Base-by-base conservation (phyloP, 345 rosid species). In the Angophora floribunda region DNA sequence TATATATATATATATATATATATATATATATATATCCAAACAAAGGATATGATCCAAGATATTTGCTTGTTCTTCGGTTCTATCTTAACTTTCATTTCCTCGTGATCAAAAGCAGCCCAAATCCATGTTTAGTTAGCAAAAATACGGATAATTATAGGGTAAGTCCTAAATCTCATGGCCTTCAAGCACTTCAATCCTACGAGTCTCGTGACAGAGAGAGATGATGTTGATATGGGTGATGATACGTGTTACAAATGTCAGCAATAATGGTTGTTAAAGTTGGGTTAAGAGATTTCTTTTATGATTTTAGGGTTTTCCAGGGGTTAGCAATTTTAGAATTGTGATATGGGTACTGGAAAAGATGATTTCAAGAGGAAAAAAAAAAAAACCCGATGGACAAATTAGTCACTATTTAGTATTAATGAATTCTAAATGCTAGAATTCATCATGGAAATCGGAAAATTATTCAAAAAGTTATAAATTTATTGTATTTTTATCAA, bases 381-480 rank as follows among this genome's bases (percentile, higher is more conserved):
- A 13, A 15, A 1, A 6, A 1, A 63, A 17, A 36, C 70, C 0
- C 19, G 13, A 63, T 63, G 75, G 36, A n/a, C 36, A 0, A 63
- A 63, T 36, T n/a, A n/a, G 41, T 63, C n/a, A 15, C 75, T 36
- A 11, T 0, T 13, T 0, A 1, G 36, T 28, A 63, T 28, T 15
- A 13, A n/a, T n/a, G 15, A 36, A 9, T 7, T 5, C 75, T 3
- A 12, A 6, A 63, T 63, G 36, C 6, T 26, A 28, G 36, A n/a
- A 15, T 1, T n/a, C 36, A 16, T 1, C 19, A n/a, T 63, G 36
- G 4, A n/a, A 63, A 55, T 55, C 0, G 1, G 28, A 55, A 22
- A 55, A 55, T 1, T 22, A 55, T 55, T 26, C 21, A 22, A 55
- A 55, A 22, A 0, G 0, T 22, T 21, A 55, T 55, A 0, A 55